A percentile compares a stretch with the other conserved stretches of the same genome.
Conservation (phyloP, 805 yeast species). For the Myxozyma monticola region DNA sequence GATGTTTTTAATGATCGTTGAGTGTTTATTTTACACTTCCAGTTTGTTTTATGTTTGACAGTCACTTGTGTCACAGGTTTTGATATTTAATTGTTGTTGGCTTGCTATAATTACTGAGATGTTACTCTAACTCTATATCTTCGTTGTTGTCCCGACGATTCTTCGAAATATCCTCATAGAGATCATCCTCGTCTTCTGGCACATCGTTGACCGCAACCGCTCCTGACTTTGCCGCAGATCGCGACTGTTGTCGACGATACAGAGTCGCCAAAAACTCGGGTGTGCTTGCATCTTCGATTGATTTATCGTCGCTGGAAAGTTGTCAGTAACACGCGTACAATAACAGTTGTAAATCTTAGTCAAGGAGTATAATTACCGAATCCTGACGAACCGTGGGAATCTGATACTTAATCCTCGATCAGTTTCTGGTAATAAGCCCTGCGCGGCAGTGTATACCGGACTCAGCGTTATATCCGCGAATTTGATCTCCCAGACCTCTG, state of each 20-base stretch:
- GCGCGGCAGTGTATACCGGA: conserved; percentile 32
- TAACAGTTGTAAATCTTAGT: background rate
- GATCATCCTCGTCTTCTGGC: too few relatives aligned
- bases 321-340: background rate
- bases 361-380: conserved; percentile 4
- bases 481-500: conserved; percentile 34
- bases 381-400: conserved; percentile 33
- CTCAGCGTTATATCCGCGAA: conserved; percentile 33
- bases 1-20: background rate
- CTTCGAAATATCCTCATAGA: too few relatives aligned
- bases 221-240: background rate
- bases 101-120: too few relatives aligned
- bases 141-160: too few relatives aligned
- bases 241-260: conserved; percentile 21
- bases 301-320: conserved; percentile 25
- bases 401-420: conserved; percentile 32
- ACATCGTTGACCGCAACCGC: background rate
- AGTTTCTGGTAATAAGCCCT: conserved; percentile 4
- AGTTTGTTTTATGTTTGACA: too few relatives aligned
- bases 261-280: conserved; percentile 29
- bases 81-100: too few relatives aligned
- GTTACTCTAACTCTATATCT: too few relatives aligned
- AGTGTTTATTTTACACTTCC: too few relatives aligned
- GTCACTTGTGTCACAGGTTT: too few relatives aligned
- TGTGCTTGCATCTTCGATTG: conserved; percentile 32